Base-by-base conservation (phyloP, 2,329 filamentous ascomycete genomes). In the Trichophyton simii region DNA sequence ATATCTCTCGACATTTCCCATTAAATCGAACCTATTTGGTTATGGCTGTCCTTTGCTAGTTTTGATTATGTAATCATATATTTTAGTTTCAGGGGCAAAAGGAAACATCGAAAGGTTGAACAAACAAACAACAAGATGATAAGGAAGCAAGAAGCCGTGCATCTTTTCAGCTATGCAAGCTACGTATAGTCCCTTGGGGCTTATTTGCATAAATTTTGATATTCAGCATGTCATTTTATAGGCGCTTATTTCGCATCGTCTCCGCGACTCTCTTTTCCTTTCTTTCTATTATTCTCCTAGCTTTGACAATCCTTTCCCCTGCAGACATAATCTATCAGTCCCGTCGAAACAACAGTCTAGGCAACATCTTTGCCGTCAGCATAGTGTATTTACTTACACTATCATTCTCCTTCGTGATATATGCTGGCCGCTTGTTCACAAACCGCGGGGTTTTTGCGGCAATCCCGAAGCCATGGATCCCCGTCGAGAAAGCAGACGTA, bases 401-500 rank as follows among this genome's bases (percentile, higher is more conserved):
- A 77, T 90, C 57, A 90, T 89, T 13, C 78, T 87, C 54, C 64
- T 88, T 54, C 76, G 84, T 95, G 68, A 83, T 96, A 68, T 96
- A 95, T 72, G 82, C 86, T 61, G 83, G 85, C 60, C 82, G 94
- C n/a, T 82, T 96, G 20, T 96, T 92, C 75, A 89, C 92, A 60
- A 95, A 89, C 69, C 85, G 89, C 64, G 87, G 82, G 54, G 85
- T 88, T 7, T 80, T 97, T 7, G 83, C 86, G 18, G 86, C 84
- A 3, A 96, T 99, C 63, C 94, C 94, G 1, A 94, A 92, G 72
- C 78, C 83, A 60, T 95, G 89, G 82, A 83, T 96, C 15, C 91
- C 91, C 0, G 80, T 96, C 65, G 89, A 94, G 67, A 88, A 89
- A 71, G 88, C 87, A 65, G 91, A 96, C 71, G 83, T 96, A 52